phyloP scores from a whole-genome alignment of 805 yeast species.

The Jamesozyma spencerorum region DNA sequence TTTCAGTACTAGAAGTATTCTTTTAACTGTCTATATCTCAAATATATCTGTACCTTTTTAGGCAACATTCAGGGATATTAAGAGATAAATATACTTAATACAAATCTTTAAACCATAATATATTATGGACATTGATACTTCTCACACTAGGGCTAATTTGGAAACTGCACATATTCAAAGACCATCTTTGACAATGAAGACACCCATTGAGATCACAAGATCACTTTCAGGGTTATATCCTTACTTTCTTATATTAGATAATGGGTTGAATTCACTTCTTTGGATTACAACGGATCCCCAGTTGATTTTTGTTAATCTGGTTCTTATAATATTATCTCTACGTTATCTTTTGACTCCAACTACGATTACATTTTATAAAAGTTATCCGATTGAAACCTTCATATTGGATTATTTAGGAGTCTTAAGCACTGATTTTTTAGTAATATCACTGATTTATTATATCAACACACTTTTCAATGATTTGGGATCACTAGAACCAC shows the following conservation, averaged over 20 bases:
- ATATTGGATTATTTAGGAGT: slow-evolving; percentile 18
- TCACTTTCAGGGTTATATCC: slow-evolving; percentile 23
- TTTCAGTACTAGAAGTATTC: no score
- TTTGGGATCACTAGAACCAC: slow-evolving; percentile 20
- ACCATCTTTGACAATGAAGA: slow-evolving; percentile 14
- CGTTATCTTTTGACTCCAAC: slow-evolving; percentile 6
- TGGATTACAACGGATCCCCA: slow-evolving; percentile 24
- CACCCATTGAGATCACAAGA: slow-evolving; percentile 17
- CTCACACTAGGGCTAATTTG: slow-evolving; percentile 10
- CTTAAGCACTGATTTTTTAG: slow-evolving; percentile 9
- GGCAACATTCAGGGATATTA: no score
- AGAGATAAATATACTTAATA: no score
- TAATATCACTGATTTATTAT: slow-evolving; percentile 15
- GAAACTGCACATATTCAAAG: slow-evolving; percentile 16
- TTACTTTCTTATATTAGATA: slow-evolving; percentile 20
- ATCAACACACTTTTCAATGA: slow-evolving; percentile 15
- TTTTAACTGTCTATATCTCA: no score
- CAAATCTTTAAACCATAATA: neutral
- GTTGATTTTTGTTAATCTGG: slow-evolving; percentile 21
- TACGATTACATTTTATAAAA: neutral
- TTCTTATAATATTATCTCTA: slow-evolving; percentile 11
- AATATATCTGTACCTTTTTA: no score
- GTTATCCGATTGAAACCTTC: neutral
- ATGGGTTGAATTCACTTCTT: slow-evolving; percentile 17
- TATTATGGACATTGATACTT: neutral